A percentile compares a stretch with the other conserved stretches of the same genome.
phyloP scores from a whole-genome alignment of 2,329 filamentous ascomycete genomes.

The Knufia fluminis region DNA sequence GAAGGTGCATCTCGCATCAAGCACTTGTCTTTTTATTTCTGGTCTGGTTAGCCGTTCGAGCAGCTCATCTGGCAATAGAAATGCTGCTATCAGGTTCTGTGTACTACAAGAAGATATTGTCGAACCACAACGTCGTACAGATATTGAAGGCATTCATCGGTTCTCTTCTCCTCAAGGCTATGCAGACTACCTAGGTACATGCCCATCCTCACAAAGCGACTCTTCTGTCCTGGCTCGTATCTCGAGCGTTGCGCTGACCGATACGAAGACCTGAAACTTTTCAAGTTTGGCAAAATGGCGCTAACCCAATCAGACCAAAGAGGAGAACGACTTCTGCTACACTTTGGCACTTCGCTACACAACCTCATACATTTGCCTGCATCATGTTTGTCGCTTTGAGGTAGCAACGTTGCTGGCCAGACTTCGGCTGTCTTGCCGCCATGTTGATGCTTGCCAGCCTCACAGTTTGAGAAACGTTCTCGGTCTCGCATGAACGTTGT shows the following conservation, averaged over 20 bases:
- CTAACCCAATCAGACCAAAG: constrained; percentile 7
- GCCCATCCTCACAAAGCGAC: too few relatives aligned
- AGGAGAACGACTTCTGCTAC: constrained; percentile 3
- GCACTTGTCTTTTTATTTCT: too few relatives aligned
- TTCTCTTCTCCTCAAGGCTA: too few relatives aligned
- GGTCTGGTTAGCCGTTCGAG: too few relatives aligned
- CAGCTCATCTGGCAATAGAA: too few relatives aligned
- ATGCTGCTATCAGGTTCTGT: too few relatives aligned
- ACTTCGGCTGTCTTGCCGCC: not conserved
- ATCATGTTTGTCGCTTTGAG: not conserved
- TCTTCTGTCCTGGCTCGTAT: not conserved
- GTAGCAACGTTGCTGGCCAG: not conserved
- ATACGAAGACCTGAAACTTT: not conserved
- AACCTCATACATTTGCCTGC: constrained; percentile 1
- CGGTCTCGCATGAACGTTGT: not conserved
- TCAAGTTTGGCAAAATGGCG: not conserved
- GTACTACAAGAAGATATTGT: too few relatives aligned
- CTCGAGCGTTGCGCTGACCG: constrained; percentile 13
- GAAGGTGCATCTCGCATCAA: too few relatives aligned
- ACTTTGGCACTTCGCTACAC: not conserved
- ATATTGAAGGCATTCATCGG: too few relatives aligned
- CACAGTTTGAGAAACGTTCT: constrained; percentile 4
- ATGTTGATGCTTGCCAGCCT: not conserved
- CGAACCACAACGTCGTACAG: too few relatives aligned
- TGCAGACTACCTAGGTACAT: too few relatives aligned